phyloP scores from a whole-genome alignment of 2,329 filamentous ascomycete genomes.

The Apiospora phragmitis region DNA sequence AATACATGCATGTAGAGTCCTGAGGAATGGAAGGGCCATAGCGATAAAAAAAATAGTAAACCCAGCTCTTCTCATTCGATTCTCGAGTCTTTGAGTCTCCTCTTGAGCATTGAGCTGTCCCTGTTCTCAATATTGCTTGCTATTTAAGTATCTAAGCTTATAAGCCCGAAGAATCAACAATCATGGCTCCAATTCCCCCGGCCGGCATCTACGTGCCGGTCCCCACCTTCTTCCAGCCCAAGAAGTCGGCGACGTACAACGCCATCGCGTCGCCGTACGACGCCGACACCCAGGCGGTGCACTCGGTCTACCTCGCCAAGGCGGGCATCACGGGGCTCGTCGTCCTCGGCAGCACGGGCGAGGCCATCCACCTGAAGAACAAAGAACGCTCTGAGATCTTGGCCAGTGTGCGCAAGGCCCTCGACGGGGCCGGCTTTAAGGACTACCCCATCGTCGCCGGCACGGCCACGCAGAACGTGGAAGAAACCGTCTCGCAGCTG shows the following conservation, averaged over 20 bases:
- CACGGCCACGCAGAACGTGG: constrained; percentile 61
- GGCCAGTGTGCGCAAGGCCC: constrained; percentile 51
- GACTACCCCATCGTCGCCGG: constrained; percentile 61
- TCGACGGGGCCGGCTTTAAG: constrained; percentile 55
- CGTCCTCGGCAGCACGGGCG: constrained; percentile 63
- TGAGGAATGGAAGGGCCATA: neutral
- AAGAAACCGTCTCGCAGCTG: constrained; percentile 60
- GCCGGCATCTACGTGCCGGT: constrained; percentile 57
- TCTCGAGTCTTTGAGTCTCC: neutral
- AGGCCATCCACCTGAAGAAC: constrained; percentile 61
- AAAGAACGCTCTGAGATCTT: constrained; percentile 57
- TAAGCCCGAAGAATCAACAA: neutral
- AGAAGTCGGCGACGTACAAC: constrained; percentile 39
- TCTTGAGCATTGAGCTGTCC: neutral
- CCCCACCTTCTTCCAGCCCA: constrained; percentile 59
- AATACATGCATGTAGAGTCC: neutral
- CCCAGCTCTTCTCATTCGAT: neutral
- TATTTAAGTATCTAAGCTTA: neutral
- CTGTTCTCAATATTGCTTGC: neutral
- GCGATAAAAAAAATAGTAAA: neutral
- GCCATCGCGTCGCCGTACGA: constrained; percentile 53
- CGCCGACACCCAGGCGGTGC: constrained; percentile 55
- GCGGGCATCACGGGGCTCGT: constrained; percentile 62
- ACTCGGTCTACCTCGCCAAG: constrained; percentile 60
- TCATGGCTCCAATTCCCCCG: constrained; percentile 31